These are phyloP conservation scores for Postia placenta DNA, from an alignment of 768 basidiomycete genomes.

Conservation along the genomic window DNA sequence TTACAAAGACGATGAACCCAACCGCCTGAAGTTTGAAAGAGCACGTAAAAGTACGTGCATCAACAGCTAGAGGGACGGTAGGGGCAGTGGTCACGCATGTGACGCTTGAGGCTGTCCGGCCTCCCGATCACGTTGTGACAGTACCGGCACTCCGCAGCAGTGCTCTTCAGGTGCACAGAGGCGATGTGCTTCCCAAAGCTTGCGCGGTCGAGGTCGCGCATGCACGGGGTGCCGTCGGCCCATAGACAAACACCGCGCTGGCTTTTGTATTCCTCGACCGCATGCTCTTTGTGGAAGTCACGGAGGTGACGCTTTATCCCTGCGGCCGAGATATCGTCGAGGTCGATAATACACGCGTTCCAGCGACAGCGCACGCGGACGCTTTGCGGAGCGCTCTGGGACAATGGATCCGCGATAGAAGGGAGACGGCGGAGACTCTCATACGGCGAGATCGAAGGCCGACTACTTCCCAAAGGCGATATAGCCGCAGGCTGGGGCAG, in stretches of 20 bases:
- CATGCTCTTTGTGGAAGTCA: not conserved
- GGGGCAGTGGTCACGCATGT: not conserved
- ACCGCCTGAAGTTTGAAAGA: too few relatives aligned
- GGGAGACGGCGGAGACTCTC: too few relatives aligned
- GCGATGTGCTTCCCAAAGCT: slow-evolving; percentile 3
- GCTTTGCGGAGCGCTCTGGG: too few relatives aligned
- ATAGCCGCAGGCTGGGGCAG: too few relatives aligned
- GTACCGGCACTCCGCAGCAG: not conserved
- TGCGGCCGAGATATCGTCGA: not conserved
- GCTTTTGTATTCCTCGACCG: not conserved
- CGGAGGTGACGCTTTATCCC: slow-evolving; percentile 3
- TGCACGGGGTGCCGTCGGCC: not conserved
- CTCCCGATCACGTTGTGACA: not conserved
- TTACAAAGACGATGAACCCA: too few relatives aligned
- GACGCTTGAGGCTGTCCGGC: not conserved
- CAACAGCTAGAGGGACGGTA: too few relatives aligned
- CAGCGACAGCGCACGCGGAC: too few relatives aligned
- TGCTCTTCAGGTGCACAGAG: slow-evolving; percentile 2
- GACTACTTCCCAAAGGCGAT: too few relatives aligned
- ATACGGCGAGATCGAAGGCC: too few relatives aligned
- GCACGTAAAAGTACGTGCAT: too few relatives aligned
- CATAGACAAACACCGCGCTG: not conserved
- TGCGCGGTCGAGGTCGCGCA: not conserved
- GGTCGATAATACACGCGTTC: not conserved
- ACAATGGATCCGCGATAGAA: too few relatives aligned